Evolutionary conservation across 2,329 filamentous ascomycete species (phyloP).

Genomic region (Exserohilum turcica): DNA sequence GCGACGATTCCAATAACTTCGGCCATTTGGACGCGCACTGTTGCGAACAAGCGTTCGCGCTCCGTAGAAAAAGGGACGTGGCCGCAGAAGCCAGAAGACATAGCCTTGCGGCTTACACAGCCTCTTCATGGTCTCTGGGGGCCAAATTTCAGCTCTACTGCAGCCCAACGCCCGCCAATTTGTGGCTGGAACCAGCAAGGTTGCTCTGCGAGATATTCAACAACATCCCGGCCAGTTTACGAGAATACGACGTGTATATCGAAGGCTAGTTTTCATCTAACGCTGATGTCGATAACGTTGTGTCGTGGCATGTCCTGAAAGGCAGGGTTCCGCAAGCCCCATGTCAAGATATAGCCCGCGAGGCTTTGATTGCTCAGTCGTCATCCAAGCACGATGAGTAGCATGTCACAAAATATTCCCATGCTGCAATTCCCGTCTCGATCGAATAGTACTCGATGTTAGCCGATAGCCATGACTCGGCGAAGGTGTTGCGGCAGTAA

Average conservation of each 20-base stretch:
- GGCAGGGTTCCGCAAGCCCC: background rate
- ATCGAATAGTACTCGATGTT: no score
- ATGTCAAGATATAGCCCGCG: background rate
- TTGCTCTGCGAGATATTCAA: background rate
- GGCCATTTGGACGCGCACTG: conserved; percentile 7
- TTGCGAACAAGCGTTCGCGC: conserved; percentile 4
- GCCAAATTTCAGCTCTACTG: conserved; percentile 5
- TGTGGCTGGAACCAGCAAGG: background rate
- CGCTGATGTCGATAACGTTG: background rate
- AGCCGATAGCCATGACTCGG: background rate
- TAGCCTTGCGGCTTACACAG: conserved; percentile 13
- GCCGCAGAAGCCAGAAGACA: background rate
- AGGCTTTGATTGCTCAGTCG: background rate
- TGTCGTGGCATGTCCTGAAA: background rate
- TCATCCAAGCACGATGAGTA: no score
- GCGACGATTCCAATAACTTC: conserved; percentile 10
- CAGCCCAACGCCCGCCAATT: background rate
- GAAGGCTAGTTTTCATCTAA: background rate
- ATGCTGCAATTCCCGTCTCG: background rate
- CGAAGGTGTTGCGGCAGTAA: background rate
- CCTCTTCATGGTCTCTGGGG: conserved; percentile 5
- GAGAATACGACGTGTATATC: background rate
- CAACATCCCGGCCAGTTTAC: background rate
- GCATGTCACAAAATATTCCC: no score
- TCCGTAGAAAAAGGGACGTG: background rate